Evolutionary conservation across 345 rosid genomes (phyloP).

Genomic region (Punica granatum): DNA sequence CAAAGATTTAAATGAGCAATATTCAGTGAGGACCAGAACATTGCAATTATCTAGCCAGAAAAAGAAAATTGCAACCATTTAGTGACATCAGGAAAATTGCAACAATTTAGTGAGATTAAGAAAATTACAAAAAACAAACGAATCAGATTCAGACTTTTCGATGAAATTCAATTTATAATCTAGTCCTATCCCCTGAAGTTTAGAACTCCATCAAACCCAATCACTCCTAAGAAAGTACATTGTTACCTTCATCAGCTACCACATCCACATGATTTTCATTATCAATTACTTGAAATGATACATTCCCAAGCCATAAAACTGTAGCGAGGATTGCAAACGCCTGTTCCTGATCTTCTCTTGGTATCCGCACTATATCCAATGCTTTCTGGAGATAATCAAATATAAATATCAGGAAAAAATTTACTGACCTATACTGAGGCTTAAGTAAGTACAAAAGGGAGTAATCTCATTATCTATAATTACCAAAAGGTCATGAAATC

Average conservation of each 20-base stretch:
- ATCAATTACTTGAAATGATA: constrained; percentile 64
- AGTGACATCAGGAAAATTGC: too few species aligned
- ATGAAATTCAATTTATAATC: neutral
- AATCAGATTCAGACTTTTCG: neutral
- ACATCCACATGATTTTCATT: constrained; percentile 83
- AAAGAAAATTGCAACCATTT: too few species aligned
- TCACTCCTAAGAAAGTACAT: neutral
- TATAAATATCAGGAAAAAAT: constrained; percentile 11
- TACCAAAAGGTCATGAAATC: constrained; percentile 70
- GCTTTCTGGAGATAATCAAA: constrained; percentile 50
- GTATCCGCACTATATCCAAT: constrained; percentile 57
- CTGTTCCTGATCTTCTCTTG: constrained; percentile 68
- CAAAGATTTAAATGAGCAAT: neutral
- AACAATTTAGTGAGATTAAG: too few species aligned
- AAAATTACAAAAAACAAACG: neutral
- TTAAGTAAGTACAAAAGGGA: neutral
- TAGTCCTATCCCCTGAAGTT: neutral
- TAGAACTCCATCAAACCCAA: neutral
- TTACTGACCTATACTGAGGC: neutral
- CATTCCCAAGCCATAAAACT: constrained; percentile 84
- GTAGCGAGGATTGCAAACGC: constrained; percentile 80
- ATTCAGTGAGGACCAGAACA: neutral
- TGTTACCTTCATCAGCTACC: constrained; percentile 67
- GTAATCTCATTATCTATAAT: constrained; percentile 6
- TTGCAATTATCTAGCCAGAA: too few species aligned